Evolutionary conservation across 176 grass and related monocot genomes (phyloP), one percentile per base, ranked within the genome.

Genomic region (Cymbopogon citratus): DNA sequence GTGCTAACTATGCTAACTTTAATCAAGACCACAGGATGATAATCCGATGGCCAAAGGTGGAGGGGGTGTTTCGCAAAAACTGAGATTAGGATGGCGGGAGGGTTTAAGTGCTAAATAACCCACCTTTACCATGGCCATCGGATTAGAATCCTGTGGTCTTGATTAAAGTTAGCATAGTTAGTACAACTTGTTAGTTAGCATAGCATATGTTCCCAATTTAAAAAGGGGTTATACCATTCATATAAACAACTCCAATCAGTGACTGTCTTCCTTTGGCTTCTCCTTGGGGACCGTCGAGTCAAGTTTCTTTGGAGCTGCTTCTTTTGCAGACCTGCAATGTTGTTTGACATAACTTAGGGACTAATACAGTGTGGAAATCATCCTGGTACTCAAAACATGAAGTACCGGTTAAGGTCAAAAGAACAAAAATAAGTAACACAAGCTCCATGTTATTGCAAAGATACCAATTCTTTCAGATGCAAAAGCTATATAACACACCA

Each of bases 241-340:
- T 26, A 83, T 27, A 59, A 79, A 74, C 80, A 80, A 48, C 24
- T 77, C 16, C 26, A 66, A 74, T 85, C 43, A 89, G 56, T 78
- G 73, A 27, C n/a, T 25, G 44, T 78, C 74, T 71, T 79, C 88
- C 60, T 86, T 86, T 9, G 79, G 74, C 46, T 78, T 90, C 29
- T 89, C 87, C 79, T 86, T 90, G 21, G 78, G 83, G 45, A 79
- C 12, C 18, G 85, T 63, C 12, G 39, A 36, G 46, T 83, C 83
- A 76, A 90, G 40, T 79, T 90, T 86, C 83, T 83, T 86, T 0
- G 51, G 65, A 51, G 43, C 29, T 63, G 67, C 79, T 46, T 78
- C 88, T 86, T 90, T 86, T 74, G 67, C 79, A 74, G 88, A 90
- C 67, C 79, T 86, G 74, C 15, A 79, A 36, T 13, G 29, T 62